Percentiles rank a stretch among this genome's conserved stretches.
phyloP scores from a whole-genome alignment of 2,329 filamentous ascomycete species.

The Aspergillus sp. region DNA sequence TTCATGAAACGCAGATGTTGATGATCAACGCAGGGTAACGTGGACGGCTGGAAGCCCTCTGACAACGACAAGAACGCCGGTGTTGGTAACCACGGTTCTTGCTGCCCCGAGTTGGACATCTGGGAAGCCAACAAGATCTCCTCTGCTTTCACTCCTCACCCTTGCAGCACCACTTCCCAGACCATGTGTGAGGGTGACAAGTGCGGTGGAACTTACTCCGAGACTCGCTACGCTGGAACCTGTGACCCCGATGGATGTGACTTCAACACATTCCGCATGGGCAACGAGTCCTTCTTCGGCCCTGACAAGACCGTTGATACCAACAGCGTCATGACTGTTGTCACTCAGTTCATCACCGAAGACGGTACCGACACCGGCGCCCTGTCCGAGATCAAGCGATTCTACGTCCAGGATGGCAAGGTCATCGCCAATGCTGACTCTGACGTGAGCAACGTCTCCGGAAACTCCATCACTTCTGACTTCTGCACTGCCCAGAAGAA shows the following conservation, averaged over 20 bases:
- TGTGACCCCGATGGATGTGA: conserved; percentile 70
- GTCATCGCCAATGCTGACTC: conserved; percentile 53
- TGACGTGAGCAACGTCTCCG: conserved; percentile 42
- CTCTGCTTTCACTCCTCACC: conserved; percentile 61
- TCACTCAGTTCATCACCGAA: conserved; percentile 60
- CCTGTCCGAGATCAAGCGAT: conserved; percentile 57
- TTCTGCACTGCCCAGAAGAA: conserved; percentile 56
- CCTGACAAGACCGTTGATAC: conserved; percentile 55
- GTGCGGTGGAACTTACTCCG: conserved; percentile 50
- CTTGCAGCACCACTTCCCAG: conserved; percentile 50
- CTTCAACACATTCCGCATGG: conserved; percentile 65
- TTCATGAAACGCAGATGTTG: background rate
- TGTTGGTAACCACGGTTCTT: conserved; percentile 50
- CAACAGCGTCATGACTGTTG: conserved; percentile 55
- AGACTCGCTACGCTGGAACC: conserved; percentile 53
- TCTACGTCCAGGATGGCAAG: conserved; percentile 60
- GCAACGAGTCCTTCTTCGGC: conserved; percentile 60
- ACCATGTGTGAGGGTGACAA: conserved; percentile 45
- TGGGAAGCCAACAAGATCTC: conserved; percentile 66
- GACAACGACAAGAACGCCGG: conserved; percentile 52
- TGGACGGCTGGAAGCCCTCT: conserved; percentile 49
- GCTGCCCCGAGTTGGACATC: conserved; percentile 65
- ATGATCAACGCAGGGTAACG: conserved; percentile 40
- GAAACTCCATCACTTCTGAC: conserved; percentile 51
- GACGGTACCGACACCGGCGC: conserved; percentile 46